Conservation (phyloP, 768 basidiomycete genomes). For the Goffeauzyma gilvescens region DNA sequence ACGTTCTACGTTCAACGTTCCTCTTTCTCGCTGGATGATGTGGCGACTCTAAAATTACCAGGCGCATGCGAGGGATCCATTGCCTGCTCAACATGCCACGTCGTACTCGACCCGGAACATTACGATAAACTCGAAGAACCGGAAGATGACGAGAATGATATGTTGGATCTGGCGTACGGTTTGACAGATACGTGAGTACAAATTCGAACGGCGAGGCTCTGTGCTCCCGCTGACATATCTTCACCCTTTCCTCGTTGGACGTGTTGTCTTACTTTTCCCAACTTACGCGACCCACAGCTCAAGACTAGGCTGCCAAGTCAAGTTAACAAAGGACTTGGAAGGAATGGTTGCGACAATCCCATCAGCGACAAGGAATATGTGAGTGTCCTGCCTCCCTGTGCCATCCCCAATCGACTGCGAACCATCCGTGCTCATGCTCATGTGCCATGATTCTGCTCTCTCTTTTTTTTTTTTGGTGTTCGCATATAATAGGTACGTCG, state of each 20-base stretch:
- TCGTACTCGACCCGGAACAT: slow-evolving; percentile 60
- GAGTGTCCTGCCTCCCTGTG: slow-evolving; percentile 38
- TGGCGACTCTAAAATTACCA: too few relatives aligned
- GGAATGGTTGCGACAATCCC: slow-evolving; percentile 72
- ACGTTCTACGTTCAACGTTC: neutral
- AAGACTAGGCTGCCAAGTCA: slow-evolving; percentile 39
- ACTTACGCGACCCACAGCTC: slow-evolving; percentile 28
- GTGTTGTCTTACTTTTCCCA: neutral
- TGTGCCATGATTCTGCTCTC: neutral
- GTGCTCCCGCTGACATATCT: neutral
- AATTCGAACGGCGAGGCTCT: neutral
- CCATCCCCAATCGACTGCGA: too few relatives aligned
- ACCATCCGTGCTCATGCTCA: too few relatives aligned
- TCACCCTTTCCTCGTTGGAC: neutral
- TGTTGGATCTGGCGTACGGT: slow-evolving; percentile 88
- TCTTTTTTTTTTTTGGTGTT: neutral
- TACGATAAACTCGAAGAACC: slow-evolving; percentile 82
- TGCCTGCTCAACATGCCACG: slow-evolving; percentile 93
- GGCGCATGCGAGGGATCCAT: slow-evolving; percentile 93
- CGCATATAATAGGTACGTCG: slow-evolving; percentile 6
- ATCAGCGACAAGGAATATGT: slow-evolving; percentile 88
- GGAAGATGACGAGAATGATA: slow-evolving; percentile 84
- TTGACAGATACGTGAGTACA: slow-evolving; percentile 73
- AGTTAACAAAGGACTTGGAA: slow-evolving; percentile 61
- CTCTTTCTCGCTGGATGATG: too few relatives aligned